phyloP scores from a whole-genome alignment of 768 basidiomycete genomes.

The Xanthoconium purpureum region DNA sequence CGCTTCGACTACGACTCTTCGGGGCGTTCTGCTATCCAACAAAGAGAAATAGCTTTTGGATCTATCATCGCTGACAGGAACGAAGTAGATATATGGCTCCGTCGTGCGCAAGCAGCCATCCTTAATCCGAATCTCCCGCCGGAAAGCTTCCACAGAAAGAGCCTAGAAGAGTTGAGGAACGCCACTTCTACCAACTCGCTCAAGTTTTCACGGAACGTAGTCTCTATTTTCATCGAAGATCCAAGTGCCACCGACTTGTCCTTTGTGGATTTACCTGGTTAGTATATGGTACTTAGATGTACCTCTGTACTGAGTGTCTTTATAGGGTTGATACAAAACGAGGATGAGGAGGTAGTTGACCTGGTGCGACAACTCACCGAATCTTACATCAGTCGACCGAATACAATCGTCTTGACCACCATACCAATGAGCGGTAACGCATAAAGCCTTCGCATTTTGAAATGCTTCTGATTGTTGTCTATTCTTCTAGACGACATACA shows the following conservation, averaged over 20 bases:
- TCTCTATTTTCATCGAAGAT: constrained; percentile 46
- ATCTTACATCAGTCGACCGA: constrained; percentile 43
- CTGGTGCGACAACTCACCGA: constrained; percentile 50
- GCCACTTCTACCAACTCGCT: constrained; percentile 23
- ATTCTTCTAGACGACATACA: constrained; percentile 58
- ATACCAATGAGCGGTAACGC: constrained; percentile 60
- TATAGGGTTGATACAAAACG: constrained; percentile 58
- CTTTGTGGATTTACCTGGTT: constrained; percentile 56
- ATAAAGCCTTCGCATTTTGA: background rate
- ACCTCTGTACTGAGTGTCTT: constrained; percentile 4
- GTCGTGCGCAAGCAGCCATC: constrained; percentile 47
- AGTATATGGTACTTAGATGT: background rate
- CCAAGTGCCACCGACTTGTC: constrained; percentile 45
- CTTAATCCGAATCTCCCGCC: constrained; percentile 28
- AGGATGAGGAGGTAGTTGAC: constrained; percentile 36
- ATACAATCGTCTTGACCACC: constrained; percentile 62
- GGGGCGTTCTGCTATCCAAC: constrained; percentile 21
- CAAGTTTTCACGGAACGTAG: constrained; percentile 50
- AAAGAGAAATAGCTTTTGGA: constrained; percentile 28
- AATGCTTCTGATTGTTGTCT: background rate
- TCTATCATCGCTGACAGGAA: constrained; percentile 27
- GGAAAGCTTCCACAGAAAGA: constrained; percentile 23
- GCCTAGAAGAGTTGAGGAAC: constrained; percentile 23
- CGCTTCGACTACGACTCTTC: constrained; percentile 32
- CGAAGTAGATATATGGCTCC: constrained; percentile 40